Evolutionary conservation across 495 filamentous ascomycete species (phyloP), one percentile per base, ranked within the genome.

Genomic region (Hypoxylon intermedium): DNA sequence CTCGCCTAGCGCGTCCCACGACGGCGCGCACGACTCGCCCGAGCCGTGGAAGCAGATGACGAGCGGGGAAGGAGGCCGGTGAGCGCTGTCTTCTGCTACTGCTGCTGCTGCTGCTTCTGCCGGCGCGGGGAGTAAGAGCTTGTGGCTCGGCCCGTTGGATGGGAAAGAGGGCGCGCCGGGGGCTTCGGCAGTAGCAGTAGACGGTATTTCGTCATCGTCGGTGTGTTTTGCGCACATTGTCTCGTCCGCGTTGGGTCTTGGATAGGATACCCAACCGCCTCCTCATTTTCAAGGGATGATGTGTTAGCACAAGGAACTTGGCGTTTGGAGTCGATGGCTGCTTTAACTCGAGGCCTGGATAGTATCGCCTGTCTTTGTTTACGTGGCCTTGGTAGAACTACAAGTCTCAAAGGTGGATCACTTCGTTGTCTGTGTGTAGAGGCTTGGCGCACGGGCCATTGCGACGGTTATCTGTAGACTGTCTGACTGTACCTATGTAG

Each of bases 41-140:
- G 75, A 72, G 38, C 81, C 81, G 11, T 76, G 56, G 46, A 83
- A 67, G 49, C 80, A 69, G 46, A 83, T 67, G 18, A 81, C 60
- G 6, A 81, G 63, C n/a, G 67, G 67, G 3, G 40, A 37, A 6
- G 33, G n/a, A n/a, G n/a, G n/a, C n/a, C n/a, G n/a, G n/a, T n/a
- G n/a, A n/a, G n/a, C n/a, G n/a, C n/a, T 19, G 11, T 24, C 31
- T 9, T 1, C n/a, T 3, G 6, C 4, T 9, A 2, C 20, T 7
- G 38, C 23, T 40, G 9, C 52, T 20, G 16, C 23, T 6, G 30
- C 9, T 9, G 16, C 19, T 15, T 9, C 11, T 30, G 7, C 13
- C 15, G 53, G 23, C 5, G 58, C 54, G 16, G 60, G 60, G 0
- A 33, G 11, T 7, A 58, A n/a, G 5, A 64, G 49, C 20, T 31